Percentiles rank a stretch among this genome's conserved stretches.
Conservation (phyloP, 1,139 yeast species). For the Meyerozyma athensensis region DNA sequence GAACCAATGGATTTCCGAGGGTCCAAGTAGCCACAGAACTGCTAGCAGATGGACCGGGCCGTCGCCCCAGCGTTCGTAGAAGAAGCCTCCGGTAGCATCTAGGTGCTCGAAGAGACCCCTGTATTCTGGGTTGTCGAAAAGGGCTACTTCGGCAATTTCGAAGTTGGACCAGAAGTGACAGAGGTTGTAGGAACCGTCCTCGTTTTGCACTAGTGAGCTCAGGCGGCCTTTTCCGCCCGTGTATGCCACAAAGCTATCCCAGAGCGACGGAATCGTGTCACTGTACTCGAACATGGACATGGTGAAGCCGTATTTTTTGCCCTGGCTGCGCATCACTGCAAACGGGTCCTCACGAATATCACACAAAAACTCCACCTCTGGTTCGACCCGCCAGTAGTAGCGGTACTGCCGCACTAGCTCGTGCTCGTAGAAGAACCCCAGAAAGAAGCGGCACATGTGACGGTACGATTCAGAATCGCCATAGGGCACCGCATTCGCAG, state of each 20-base stretch:
- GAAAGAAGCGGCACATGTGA: slow-evolving; percentile 34
- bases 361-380: slow-evolving; percentile 26
- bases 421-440: slow-evolving; percentile 32
- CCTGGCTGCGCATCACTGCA: slow-evolving; percentile 17
- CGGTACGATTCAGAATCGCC: slow-evolving; percentile 30
- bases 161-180: slow-evolving; percentile 41
- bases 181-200: slow-evolving; percentile 25
- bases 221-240: neutral
- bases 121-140: slow-evolving; percentile 22
- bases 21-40: slow-evolving; percentile 20
- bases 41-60: slow-evolving; percentile 36
- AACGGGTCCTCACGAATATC: slow-evolving; percentile 29
- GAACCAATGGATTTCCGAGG: slow-evolving; percentile 27
- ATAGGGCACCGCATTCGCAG: slow-evolving; percentile 18
- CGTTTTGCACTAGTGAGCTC: slow-evolving; percentile 11
- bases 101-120: slow-evolving; percentile 22
- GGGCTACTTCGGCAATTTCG: slow-evolving; percentile 28
- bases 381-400: slow-evolving; percentile 35
- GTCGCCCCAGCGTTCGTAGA: slow-evolving; percentile 41
- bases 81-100: slow-evolving; percentile 32
- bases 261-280: slow-evolving; percentile 29
- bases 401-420: slow-evolving; percentile 25
- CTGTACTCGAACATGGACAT: slow-evolving; percentile 28
- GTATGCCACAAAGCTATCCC: slow-evolving; percentile 21
- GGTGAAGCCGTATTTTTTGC: slow-evolving; percentile 24